A percentile compares a stretch with the other conserved stretches of the same genome.
Evolutionary conservation across 2,329 filamentous ascomycete species (phyloP).

Genomic region (Tolypocladium capitatum): DNA sequence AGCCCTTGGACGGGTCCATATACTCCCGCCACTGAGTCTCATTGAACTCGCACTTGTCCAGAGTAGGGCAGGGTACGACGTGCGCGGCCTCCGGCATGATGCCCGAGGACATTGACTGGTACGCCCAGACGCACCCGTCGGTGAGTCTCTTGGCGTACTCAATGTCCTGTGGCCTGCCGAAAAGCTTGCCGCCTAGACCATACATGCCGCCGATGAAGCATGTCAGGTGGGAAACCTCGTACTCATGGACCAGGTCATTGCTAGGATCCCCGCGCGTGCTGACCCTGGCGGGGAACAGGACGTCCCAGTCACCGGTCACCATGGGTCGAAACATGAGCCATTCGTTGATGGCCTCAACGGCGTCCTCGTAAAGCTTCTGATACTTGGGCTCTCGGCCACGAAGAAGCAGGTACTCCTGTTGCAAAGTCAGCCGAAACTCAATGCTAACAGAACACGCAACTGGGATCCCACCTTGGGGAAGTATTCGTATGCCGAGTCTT

Average conservation of each 20-base stretch:
- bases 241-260: constrained; percentile 31
- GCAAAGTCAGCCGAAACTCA: constrained; percentile 11
- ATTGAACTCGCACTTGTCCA: constrained; percentile 37
- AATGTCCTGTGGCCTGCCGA: constrained; percentile 44
- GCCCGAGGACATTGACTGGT: constrained; percentile 43
- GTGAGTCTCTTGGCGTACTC: constrained; percentile 50
- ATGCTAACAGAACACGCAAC: constrained; percentile 7
- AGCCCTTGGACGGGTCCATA: constrained; percentile 32
- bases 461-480: constrained; percentile 40
- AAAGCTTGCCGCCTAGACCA: constrained; percentile 50
- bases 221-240: constrained; percentile 49
- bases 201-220: constrained; percentile 63
- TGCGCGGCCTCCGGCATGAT: constrained; percentile 49
- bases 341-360: constrained; percentile 54
- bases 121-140: constrained; percentile 59
- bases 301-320: constrained; percentile 50
- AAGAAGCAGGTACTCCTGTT: constrained; percentile 55
- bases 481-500: constrained; percentile 62
- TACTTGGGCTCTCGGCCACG: constrained; percentile 65
- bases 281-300: constrained; percentile 62
- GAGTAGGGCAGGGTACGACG: constrained; percentile 31
- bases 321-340: constrained; percentile 69
- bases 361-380: constrained; percentile 54
- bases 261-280: constrained; percentile 29
- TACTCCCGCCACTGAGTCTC: constrained; percentile 32